A percentile compares a stretch with the other conserved stretches of the same genome.
phyloP scores from a whole-genome alignment of 108 stramenopile genomes.

The Parietichytrium sp. region DNA sequence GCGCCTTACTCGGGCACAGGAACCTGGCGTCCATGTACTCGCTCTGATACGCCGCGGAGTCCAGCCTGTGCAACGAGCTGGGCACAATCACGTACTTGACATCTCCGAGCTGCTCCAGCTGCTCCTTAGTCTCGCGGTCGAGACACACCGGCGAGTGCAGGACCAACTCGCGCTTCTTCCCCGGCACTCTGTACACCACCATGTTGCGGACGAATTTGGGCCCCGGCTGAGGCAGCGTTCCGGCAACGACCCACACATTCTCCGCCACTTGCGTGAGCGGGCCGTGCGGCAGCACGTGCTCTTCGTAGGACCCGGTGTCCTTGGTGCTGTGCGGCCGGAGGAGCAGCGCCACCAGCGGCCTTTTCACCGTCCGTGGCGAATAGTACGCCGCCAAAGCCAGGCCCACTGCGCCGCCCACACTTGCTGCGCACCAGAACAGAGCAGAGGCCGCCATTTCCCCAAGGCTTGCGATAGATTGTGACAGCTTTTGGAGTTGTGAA shows the following conservation, averaged over 20 bases:
- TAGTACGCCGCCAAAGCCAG: background rate
- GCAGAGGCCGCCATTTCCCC: no score
- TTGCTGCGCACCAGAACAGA: no score
- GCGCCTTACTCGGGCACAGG: constrained; percentile 2
- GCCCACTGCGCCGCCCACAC: no score
- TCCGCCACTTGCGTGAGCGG: background rate
- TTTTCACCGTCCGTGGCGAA: constrained; percentile 8
- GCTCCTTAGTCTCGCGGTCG: background rate
- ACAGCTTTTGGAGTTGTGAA: no score
- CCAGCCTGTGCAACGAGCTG: background rate
- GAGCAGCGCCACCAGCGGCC: background rate
- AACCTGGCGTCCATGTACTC: constrained; percentile 22
- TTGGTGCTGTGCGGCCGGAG: background rate
- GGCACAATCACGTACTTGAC: background rate
- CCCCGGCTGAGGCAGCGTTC: constrained; percentile 37
- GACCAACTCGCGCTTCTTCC: background rate
- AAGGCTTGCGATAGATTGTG: no score
- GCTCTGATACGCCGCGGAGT: background rate
- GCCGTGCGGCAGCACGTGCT: background rate
- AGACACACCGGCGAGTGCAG: constrained; percentile 14
- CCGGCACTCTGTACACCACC: background rate
- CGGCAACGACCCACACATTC: constrained; percentile 12
- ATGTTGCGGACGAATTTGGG: constrained; percentile 22
- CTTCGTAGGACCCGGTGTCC: background rate
- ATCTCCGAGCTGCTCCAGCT: background rate